Conservation (phyloP, 2,329 filamentous ascomycete genomes). For the Bisporella sp. region DNA sequence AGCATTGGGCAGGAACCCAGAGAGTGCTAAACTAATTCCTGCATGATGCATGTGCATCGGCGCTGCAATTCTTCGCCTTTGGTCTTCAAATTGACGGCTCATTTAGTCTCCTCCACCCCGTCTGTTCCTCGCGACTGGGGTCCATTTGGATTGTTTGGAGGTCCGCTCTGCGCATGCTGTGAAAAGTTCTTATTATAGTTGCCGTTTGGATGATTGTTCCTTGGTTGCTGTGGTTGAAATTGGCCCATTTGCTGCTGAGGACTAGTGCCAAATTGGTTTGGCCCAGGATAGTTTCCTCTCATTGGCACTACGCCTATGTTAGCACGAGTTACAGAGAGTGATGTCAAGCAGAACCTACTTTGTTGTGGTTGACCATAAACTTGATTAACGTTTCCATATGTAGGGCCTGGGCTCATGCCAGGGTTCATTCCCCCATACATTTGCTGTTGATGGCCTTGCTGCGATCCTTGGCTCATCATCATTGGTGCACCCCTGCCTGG, state of each 20-base stretch:
- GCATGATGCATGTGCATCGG: too few species aligned
- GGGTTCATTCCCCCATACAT: constrained; percentile 71
- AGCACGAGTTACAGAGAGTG: too few species aligned
- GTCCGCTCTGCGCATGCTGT: constrained; percentile 16
- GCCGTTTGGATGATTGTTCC: constrained; percentile 45
- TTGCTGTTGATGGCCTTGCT: constrained; percentile 68
- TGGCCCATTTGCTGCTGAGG: constrained; percentile 57
- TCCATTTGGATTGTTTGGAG: constrained; percentile 28
- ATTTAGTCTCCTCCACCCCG: constrained; percentile 40
- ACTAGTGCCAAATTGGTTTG: constrained; percentile 58
- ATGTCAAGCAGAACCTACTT: too few species aligned
- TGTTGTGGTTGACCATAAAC: too few species aligned
- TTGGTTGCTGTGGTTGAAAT: constrained; percentile 46
- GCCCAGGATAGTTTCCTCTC: constrained; percentile 49
- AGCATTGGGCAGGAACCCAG: too few species aligned
- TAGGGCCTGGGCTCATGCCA: constrained; percentile 71
- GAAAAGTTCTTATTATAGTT: constrained; percentile 43
- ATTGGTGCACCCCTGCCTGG: constrained; percentile 78
- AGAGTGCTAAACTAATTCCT: too few species aligned
- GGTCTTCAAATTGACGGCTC: constrained; percentile 16
- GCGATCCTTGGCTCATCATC: constrained; percentile 93
- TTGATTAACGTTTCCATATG: constrained; percentile 4
- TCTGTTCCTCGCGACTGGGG: constrained; percentile 34
- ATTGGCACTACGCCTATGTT: constrained; percentile 41
- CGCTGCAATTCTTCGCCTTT: too few species aligned